These are phyloP conservation scores for Macrolepiota fuliginosa DNA, from an alignment of 768 basidiomycete species.

Conservation along the genomic window DNA sequence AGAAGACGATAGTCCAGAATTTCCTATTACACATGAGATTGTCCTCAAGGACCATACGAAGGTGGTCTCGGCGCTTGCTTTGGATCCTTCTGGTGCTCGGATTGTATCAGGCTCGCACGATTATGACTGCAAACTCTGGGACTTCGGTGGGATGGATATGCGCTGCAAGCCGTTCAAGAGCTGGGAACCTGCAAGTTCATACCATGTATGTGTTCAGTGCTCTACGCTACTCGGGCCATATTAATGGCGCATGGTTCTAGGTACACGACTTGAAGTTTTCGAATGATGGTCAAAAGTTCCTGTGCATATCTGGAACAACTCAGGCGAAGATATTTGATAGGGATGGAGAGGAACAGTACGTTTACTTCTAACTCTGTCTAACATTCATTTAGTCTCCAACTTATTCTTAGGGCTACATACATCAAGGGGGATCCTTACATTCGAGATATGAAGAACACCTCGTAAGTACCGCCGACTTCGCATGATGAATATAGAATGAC, in stretches of 20 bases:
- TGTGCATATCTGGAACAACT: constrained; percentile 84
- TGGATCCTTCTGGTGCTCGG: constrained; percentile 94
- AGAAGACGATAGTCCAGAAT: constrained; percentile 44
- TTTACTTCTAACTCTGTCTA: constrained; percentile 20
- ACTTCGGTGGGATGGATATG: constrained; percentile 97
- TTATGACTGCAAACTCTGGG: constrained; percentile 98
- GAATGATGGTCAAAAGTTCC: constrained; percentile 79
- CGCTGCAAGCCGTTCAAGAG: constrained; percentile 92
- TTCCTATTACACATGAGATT: constrained; percentile 91
- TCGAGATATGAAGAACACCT: constrained; percentile 98
- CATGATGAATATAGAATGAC: background rate
- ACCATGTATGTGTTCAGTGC: constrained; percentile 61
- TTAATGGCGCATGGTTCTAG: constrained; percentile 35
- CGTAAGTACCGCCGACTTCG: constrained; percentile 48
- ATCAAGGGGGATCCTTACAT: constrained; percentile 98
- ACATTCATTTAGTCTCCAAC: constrained; percentile 35
- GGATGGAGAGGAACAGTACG: constrained; percentile 92
- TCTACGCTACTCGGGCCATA: constrained; percentile 7
- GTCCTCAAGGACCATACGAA: constrained; percentile 93
- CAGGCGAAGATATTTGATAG: constrained; percentile 89
- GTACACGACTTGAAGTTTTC: constrained; percentile 91
- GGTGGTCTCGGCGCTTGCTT: constrained; percentile 86
- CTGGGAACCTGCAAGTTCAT: constrained; percentile 93
- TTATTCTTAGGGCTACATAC: constrained; percentile 66
- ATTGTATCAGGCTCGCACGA: constrained; percentile 92